Evolutionary conservation across 2,329 filamentous ascomycete species (phyloP), one percentile per base, ranked within the genome.

Genomic region (Purpureocillium takamizusanense): DNA sequence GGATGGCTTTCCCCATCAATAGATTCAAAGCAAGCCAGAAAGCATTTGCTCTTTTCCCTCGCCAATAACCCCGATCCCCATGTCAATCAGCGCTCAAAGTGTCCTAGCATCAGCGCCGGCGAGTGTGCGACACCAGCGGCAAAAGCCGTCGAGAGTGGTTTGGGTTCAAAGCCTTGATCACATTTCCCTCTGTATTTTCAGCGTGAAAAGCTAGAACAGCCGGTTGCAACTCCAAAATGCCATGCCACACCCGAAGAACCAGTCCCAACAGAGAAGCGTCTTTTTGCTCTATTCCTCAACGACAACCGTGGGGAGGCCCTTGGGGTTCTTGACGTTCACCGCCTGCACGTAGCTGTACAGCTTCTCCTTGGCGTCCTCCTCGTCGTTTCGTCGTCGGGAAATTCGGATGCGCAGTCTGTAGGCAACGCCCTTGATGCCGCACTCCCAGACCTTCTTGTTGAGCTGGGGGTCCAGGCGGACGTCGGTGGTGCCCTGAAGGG

Each of bases 371-470:
- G 94, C 92, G 61, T 86, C 87, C 76, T 98, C 92, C 79, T 97
- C 92, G 70, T 98, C 92, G 76, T 98, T 98, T 81, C 92, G 87
- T 83, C 94, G 94, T 73, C 92, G 87, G 65, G 88, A 95, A 74
- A 98, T 95, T 74, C 94, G 88, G 65, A 98, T 82, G 62, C 92
- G 90, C 59, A 98, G 78, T 71, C 94, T 84, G 85, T 83, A 97
- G 56, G 90, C 87, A 55, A 95, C 89, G 63, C 92, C 94, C 86
- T 97, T 98, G 78, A 98, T 82, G 70, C 92, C 92, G 64, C 83
- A 77, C 75, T 98, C 92, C 92, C 92, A 98, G 68, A 98, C 90
- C 81, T 98, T 97, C 86, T 98, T 98, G 85, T 98, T 98, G 63
- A 98, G 76, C 75, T 92, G 85, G 63, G 92, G 92, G 80, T 98